A percentile compares a stretch with the other conserved stretches of the same genome.
These are phyloP conservation scores for Calonectria naviculata DNA, from an alignment of 2,329 filamentous ascomycete genomes.

Conservation along the genomic window DNA sequence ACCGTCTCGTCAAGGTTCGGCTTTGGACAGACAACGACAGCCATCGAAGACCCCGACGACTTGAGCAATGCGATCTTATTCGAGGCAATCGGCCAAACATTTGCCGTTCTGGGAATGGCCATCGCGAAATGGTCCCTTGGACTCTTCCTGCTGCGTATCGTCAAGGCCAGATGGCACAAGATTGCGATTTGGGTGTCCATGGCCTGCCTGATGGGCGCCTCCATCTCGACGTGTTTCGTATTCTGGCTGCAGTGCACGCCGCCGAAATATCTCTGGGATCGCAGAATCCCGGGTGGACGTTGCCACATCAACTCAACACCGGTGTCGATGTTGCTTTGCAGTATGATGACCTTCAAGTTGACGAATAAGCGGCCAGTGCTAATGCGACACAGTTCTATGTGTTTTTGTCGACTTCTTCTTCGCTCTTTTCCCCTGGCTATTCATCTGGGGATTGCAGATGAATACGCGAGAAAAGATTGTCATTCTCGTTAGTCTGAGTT, in stretches of 20 bases:
- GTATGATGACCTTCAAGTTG: slow-evolving; percentile 10
- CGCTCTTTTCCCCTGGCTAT: slow-evolving; percentile 54
- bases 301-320: slow-evolving; percentile 33
- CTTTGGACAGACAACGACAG: slow-evolving; percentile 46
- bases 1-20: slow-evolving; percentile 45
- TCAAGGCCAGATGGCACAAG: slow-evolving; percentile 47
- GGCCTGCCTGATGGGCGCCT: slow-evolving; percentile 31
- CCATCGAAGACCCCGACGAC: slow-evolving; percentile 32
- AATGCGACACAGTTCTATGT: slow-evolving; percentile 25
- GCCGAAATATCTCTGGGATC: slow-evolving; percentile 32
- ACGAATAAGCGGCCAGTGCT: not conserved
- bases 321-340: slow-evolving; percentile 33
- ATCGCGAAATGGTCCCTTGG: slow-evolving; percentile 52
- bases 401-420: slow-evolving; percentile 52
- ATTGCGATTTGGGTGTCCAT: slow-evolving; percentile 48
- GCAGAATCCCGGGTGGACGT: slow-evolving; percentile 21
- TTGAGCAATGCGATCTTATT: slow-evolving; percentile 41
- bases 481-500: slow-evolving; percentile 54
- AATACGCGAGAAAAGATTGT: slow-evolving; percentile 56
- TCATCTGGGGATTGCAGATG: slow-evolving; percentile 58
- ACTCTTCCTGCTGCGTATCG: slow-evolving; percentile 51
- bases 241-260: slow-evolving; percentile 34
- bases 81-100: slow-evolving; percentile 48
- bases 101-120: slow-evolving; percentile 52
- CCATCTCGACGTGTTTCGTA: slow-evolving; percentile 24